These are phyloP conservation scores for Cryphonectria japonica DNA, from an alignment of 2,329 filamentous ascomycete species.

Conservation along the genomic window DNA sequence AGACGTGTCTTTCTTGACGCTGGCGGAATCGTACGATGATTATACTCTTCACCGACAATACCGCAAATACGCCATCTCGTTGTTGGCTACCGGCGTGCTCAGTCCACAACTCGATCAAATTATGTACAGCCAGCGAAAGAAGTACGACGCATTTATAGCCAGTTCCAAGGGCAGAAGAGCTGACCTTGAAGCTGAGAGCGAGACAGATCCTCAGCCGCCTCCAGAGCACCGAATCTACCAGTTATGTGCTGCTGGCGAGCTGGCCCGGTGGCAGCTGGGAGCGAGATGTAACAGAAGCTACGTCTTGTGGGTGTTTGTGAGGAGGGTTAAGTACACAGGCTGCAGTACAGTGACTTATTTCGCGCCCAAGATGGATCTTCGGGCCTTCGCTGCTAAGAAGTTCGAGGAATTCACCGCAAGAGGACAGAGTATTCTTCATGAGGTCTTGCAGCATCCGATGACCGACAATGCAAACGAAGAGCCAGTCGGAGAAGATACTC, in stretches of 20 bases:
- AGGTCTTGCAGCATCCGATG: not conserved
- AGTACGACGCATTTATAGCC: not conserved
- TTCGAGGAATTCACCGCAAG: not conserved
- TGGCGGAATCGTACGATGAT: not conserved
- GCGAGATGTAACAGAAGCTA: not conserved
- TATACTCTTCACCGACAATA: not conserved
- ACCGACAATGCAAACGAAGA: not conserved
- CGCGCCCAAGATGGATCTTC: not conserved
- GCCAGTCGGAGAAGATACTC: no score
- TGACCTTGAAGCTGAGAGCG: not conserved
- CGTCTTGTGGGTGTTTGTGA: not conserved
- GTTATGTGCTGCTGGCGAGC: not conserved
- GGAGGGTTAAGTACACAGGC: no score
- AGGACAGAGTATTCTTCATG: not conserved
- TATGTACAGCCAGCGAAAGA: not conserved
- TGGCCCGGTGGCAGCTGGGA: not conserved
- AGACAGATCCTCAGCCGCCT: no score
- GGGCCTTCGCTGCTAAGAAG: not conserved
- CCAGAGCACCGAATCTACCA: not conserved
- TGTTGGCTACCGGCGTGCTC: not conserved
- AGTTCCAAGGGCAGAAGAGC: not conserved
- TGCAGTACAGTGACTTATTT: no score
- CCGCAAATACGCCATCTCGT: not conserved
- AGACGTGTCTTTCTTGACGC: not conserved
- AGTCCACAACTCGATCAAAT: not conserved